Evolutionary conservation across 441 rosid genomes (phyloP), one percentile per base, ranked within the genome.

Genomic region (Jatropha podagrica): DNA sequence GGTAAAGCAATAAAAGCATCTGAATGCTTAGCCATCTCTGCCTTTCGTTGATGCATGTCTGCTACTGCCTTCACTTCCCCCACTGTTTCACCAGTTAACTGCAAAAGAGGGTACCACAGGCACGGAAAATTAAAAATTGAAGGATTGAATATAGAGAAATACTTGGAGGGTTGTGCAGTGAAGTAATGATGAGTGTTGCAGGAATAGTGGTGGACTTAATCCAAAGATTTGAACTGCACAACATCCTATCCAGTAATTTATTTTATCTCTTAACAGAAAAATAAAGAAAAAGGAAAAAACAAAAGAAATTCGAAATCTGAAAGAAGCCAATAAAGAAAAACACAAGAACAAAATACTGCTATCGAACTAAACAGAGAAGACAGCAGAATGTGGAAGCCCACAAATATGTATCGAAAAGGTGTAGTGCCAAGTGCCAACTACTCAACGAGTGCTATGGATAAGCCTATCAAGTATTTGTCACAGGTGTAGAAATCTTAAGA

Each of bases 41-140:
- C 98, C 82, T 95, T 95, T 81, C 99, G 90, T 89, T 95, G 97
- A 80, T 95, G 99, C 99, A 95, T 95, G 82, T 84, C 98, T 80
- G 98, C 97, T 69, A 95, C 98, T 73, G 99, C 98, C 88, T 93
- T 95, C 86, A 93, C 98, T 86, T 95, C 99, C 84, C 99, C 98
- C 65, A 95, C 98, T 81, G 99, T 95, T 85, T 87, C 95, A 79
- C 99, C 99, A 87, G 99, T 95, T 86, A 95, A 81, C 99, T 95
- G 90, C 83, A 82, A 78, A 81, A 74, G 71, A 44, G 58, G 37
- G 32, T 18, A 69, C 49, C 14, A 80, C 62, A 56, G 41, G 58
- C 74, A 75, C 79, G 77, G 74, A 56, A 81, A 78, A 41, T 3
- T 3, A 11, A 54, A 17, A 62, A 55, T 40, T 40, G 63, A 69